phyloP scores from a whole-genome alignment of 2,329 filamentous ascomycete species.

The Sclerotiophoma versabilis region DNA sequence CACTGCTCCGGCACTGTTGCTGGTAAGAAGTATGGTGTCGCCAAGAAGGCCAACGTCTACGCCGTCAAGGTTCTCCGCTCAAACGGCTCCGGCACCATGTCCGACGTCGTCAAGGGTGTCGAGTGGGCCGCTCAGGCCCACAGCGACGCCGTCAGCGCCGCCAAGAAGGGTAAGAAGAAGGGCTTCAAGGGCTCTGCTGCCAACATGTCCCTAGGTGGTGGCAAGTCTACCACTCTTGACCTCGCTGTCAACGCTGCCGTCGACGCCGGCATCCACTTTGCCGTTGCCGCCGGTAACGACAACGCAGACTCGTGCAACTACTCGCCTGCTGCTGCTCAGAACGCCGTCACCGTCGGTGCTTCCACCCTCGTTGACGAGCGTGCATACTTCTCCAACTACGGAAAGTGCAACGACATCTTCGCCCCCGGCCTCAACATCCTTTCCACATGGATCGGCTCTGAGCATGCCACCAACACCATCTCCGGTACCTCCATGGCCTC shows the following conservation, averaged over 20 bases:
- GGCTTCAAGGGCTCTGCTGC: conserved; percentile 98
- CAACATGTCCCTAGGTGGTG: conserved; percentile 99
- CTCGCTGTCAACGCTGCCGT: conserved; percentile 94
- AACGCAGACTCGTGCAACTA: conserved; percentile 99
- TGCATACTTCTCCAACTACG: conserved; percentile 99
- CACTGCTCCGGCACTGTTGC: conserved; percentile 99
- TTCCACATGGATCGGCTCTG: conserved; percentile 98
- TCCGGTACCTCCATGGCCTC: conserved; percentile 75
- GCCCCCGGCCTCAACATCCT: conserved; percentile 95
- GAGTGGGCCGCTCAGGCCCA: conserved; percentile 90
- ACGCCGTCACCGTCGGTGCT: conserved; percentile 94
- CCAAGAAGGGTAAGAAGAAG: conserved; percentile 89
- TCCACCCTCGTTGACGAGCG: conserved; percentile 92
- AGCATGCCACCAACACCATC: conserved; percentile 97
- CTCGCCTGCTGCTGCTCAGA: conserved; percentile 90
- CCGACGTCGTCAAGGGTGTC: conserved; percentile 97
- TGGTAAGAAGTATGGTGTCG: conserved; percentile 98
- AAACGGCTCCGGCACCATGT: conserved; percentile 98
- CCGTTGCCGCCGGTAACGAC: conserved; percentile 97
- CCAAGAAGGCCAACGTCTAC: conserved; percentile 97
- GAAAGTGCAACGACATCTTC: conserved; percentile 99
- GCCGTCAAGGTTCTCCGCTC: conserved; percentile 98
- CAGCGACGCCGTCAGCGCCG: conserved; percentile 73
- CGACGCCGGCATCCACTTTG: conserved; percentile 91
- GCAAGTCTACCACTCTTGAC: conserved; percentile 92